Conservation (phyloP, 2,329 filamentous ascomycete species). For the Penicillium palitans region DNA sequence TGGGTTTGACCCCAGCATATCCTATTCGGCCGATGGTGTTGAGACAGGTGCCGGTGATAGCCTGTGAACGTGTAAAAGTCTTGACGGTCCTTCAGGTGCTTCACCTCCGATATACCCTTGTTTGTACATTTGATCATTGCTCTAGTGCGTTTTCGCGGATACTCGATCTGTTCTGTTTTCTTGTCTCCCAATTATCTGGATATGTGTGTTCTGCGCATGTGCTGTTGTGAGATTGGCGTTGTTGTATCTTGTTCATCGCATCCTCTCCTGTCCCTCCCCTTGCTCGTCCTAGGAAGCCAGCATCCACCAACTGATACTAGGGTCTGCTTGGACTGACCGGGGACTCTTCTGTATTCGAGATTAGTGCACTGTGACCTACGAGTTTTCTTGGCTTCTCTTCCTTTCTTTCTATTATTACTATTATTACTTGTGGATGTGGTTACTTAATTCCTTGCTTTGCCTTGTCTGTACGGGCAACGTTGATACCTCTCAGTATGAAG, state of each 20-base stretch:
- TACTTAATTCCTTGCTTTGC: constrained; percentile 26
- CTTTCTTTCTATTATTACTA: constrained; percentile 34
- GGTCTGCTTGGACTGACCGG: constrained; percentile 17
- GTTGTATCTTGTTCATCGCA: constrained; percentile 36
- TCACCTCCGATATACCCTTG: constrained; percentile 42
- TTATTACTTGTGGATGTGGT: constrained; percentile 26
- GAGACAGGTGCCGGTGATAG: constrained; percentile 44
- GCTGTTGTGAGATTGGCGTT: constrained; percentile 37
- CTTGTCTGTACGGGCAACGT: constrained; percentile 16
- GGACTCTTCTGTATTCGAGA: constrained; percentile 25
- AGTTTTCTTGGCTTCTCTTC: constrained; percentile 28
- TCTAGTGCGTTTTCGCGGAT: constrained; percentile 27
- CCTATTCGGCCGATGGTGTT: constrained; percentile 44
- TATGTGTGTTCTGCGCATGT: constrained; percentile 28
- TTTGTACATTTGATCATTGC: constrained; percentile 39
- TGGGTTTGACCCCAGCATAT: constrained; percentile 44
- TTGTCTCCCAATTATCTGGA: constrained; percentile 32
- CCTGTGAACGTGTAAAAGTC: constrained; percentile 39
- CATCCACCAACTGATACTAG: constrained; percentile 16
- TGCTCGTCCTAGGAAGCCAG: constrained; percentile 15
- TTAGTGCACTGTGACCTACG: constrained; percentile 34
- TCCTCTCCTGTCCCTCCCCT: constrained; percentile 15
- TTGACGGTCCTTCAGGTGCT: constrained; percentile 36
- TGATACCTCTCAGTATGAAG: constrained; percentile 16
- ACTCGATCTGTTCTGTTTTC: constrained; percentile 21